phyloP scores from a whole-genome alignment of 768 basidiomycete genomes.

The Tephrocybe rancida region DNA sequence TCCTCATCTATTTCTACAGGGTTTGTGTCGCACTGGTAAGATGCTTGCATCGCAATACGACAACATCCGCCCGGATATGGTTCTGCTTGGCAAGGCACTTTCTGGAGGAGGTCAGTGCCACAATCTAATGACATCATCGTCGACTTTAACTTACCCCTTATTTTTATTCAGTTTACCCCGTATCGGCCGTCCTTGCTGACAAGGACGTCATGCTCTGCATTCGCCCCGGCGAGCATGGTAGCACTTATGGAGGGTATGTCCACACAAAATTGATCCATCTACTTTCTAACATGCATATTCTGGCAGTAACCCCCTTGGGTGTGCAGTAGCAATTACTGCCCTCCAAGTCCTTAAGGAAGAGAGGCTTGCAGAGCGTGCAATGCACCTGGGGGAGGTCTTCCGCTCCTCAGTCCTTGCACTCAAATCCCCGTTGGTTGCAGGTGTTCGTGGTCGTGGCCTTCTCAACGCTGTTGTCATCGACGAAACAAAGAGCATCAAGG shows the following conservation, averaged over 20 bases:
- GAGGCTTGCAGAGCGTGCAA: conserved; percentile 79
- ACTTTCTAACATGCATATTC: background rate
- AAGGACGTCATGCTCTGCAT: conserved; percentile 95
- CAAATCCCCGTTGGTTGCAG: conserved; percentile 69
- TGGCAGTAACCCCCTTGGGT: conserved; percentile 86
- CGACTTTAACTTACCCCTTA: background rate
- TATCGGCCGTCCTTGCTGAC: conserved; percentile 92
- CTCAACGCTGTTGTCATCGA: conserved; percentile 95
- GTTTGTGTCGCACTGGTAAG: conserved; percentile 91
- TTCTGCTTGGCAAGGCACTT: conserved; percentile 94
- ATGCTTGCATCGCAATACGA: conserved; percentile 92
- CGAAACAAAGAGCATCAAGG: conserved; percentile 73
- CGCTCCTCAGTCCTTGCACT: conserved; percentile 61
- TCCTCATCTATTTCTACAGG: conserved; percentile 41
- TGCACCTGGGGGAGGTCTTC: conserved; percentile 80
- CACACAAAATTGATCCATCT: background rate
- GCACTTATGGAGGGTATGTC: conserved; percentile 90
- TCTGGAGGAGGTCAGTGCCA: conserved; percentile 84
- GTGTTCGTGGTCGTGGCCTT: conserved; percentile 85
- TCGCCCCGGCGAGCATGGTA: conserved; percentile 93
- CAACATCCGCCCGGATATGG: conserved; percentile 84
- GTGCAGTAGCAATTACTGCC: conserved; percentile 94
- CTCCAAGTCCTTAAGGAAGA: conserved; percentile 91
- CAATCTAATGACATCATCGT: conserved; percentile 5
- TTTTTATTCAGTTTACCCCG: conserved; percentile 78